Evolutionary conservation across 73 alveolate genomes (phyloP).

Genomic region (Paramecium octaurelia): DNA sequence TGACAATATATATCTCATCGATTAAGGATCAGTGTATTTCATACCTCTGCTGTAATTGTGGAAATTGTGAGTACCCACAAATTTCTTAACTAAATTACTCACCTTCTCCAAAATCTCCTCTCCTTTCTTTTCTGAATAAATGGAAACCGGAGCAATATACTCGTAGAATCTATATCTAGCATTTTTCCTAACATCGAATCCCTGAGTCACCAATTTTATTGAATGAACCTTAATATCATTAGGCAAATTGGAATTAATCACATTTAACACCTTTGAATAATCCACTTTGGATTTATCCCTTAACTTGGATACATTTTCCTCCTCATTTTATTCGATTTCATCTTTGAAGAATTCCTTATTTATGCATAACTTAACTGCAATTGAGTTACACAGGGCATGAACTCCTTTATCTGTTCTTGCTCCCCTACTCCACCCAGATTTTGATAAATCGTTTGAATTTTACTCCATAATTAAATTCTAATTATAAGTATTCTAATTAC

Average conservation of each 20-base stretch:
- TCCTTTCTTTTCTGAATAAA: constrained; percentile 65
- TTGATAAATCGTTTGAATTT: constrained; percentile 71
- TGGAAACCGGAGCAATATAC: constrained; percentile 84
- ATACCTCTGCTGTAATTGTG: constrained; percentile 91
- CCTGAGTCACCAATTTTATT: constrained; percentile 72
- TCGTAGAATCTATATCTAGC: constrained; percentile 88
- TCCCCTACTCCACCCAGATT: constrained; percentile 87
- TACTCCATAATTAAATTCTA: constrained; percentile 69
- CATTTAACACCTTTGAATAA: constrained; percentile 70
- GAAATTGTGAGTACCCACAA: constrained; percentile 91
- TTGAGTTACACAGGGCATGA: constrained; percentile 80
- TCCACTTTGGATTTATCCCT: constrained; percentile 61
- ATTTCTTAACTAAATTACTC: constrained; percentile 64
- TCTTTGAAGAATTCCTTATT: constrained; percentile 36
- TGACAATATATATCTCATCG: constrained; percentile 84
- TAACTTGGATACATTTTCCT: constrained; percentile 31
- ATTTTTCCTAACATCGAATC: constrained; percentile 89
- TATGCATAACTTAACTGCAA: constrained; percentile 71
- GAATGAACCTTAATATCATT: constrained; percentile 81
- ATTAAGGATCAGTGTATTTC: constrained; percentile 77
- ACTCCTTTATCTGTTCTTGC: constrained; percentile 92
- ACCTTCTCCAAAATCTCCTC: constrained; percentile 72
- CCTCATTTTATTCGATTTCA: constrained; percentile 35
- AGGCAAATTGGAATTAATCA: constrained; percentile 80
- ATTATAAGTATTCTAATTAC: not conserved